Conservation (phyloP, 176 grass and related monocot species). For the Calamus simplicifolius region DNA sequence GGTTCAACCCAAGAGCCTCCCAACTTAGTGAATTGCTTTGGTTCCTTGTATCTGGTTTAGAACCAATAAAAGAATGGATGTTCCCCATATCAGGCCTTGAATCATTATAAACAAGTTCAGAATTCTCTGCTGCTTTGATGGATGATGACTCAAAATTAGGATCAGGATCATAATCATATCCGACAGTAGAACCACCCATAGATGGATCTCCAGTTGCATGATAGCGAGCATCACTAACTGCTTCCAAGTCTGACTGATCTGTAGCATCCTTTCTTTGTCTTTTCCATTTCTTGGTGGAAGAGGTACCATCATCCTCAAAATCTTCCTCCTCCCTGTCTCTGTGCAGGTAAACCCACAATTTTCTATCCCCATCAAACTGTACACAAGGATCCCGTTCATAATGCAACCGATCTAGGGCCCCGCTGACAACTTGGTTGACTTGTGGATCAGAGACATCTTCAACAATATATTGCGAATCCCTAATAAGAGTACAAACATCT, state of each 20-base stretch:
- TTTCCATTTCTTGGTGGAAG: constrained; percentile 98
- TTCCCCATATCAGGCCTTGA: constrained; percentile 15
- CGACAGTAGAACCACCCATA: constrained; percentile 19
- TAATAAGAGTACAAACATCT: constrained; percentile 92
- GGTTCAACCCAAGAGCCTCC: constrained; percentile 11
- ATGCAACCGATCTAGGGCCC: constrained; percentile 89
- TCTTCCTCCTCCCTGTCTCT: constrained; percentile 97
- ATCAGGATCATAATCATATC: constrained; percentile 27
- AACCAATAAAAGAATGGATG: constrained; percentile 13
- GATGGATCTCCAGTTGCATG: constrained; percentile 20
- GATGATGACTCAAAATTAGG: constrained; percentile 26
- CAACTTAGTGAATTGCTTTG: constrained; percentile 23
- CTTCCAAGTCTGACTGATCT: constrained; percentile 46
- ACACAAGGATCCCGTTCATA: constrained; percentile 97
- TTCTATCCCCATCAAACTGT: constrained; percentile 90
- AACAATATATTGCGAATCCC: constrained; percentile 92
- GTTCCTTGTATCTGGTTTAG: constrained; percentile 18
- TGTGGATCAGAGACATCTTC: constrained; percentile 67
- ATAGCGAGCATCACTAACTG: constrained; percentile 40
- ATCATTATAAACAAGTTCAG: constrained; percentile 26
- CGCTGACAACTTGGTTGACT: constrained; percentile 95
- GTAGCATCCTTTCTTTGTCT: constrained; percentile 73
- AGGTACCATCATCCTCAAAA: constrained; percentile 99
- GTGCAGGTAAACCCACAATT: constrained; percentile 96
- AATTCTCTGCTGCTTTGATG: constrained; percentile 9